Evolutionary conservation across 768 basidiomycete genomes (phyloP), one percentile per base, ranked within the genome.

Genomic region (Lentinula detonsa): DNA sequence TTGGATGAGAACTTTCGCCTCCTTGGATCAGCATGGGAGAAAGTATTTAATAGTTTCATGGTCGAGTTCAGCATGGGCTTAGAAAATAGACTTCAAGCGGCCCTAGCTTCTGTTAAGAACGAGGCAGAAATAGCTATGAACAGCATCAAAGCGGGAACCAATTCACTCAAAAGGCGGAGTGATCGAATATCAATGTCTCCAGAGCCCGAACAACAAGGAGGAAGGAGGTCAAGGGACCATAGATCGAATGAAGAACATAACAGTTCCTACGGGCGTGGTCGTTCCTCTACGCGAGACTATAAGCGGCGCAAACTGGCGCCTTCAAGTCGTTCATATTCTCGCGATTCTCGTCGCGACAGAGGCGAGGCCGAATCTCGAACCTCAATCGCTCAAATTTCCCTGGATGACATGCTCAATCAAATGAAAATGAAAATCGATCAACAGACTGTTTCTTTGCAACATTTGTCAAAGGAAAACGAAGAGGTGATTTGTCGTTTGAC

Each of bases 361-460:
- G 37, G 39, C 40, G 50, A 28, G 18, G 16, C 21, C 33, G 15
- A 10, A 37, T 8, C 28, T 16, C n/a, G 39, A 18, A 48, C 33
- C 8, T 43, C 57, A 16, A 33, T 50, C 7, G 57, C 35, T 6
- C 33, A 21, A 33, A n/a, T 52, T 21, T 51, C 56, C 34, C 57
- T 75, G 28, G 72, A 70, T 58, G 66, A 73, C 28, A 71, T 77
- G 63, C 73, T 84, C 34, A 72, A 69, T 57, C 73, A 76, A 61
- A 76, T 84, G 78, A 81, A 78, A 67, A 64, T 68, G 63, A 76
- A 81, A 66, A 78, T 84, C 64, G 77, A 82, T 54, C 71, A 77
- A 66, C 82, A 84, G 67, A 74, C 76, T 6, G 68, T 72, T 51
- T 74, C 76, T 16, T 73, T 84, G 8, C 73, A 79, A 52, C 61